Evolutionary conservation across 1,139 yeast genomes (phyloP).

Genomic region (Hemisphaericaspora xylofermentans): DNA sequence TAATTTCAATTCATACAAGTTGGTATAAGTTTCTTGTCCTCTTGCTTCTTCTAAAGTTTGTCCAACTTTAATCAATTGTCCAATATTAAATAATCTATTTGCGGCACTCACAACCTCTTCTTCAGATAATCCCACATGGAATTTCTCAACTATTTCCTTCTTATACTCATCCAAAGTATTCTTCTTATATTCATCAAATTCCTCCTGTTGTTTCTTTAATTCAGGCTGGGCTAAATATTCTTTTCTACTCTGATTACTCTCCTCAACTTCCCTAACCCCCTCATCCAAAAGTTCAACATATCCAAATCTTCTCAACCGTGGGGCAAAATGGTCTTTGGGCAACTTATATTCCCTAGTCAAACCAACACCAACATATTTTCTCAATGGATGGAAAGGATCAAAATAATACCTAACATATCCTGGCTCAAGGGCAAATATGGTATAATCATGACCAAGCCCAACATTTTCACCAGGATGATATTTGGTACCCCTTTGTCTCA

Average conservation of each 20-base stretch:
- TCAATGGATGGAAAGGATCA: conserved; percentile 96
- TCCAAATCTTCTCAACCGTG: conserved; percentile 85
- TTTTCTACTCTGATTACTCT: conserved; percentile 52
- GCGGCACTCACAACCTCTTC: conserved; percentile 41
- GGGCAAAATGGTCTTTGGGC: conserved; percentile 89
- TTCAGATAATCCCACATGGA: conserved; percentile 30
- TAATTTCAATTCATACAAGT: conserved; percentile 50
- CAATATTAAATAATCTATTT: conserved; percentile 50
- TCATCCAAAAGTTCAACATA: conserved; percentile 60
- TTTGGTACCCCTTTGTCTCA: conserved; percentile 96
- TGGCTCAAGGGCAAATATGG: conserved; percentile 87
- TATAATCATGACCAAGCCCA: conserved; percentile 91
- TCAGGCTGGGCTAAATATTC: conserved; percentile 58
- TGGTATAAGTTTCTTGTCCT: conserved; percentile 53
- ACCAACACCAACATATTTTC: conserved; percentile 89
- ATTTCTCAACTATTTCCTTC: conserved; percentile 16
- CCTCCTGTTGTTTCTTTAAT: conserved; percentile 33
- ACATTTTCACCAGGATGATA: conserved; percentile 94
- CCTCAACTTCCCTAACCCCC: conserved; percentile 61
- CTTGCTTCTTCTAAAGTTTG: conserved; percentile 52
- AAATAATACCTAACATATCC: conserved; percentile 88
- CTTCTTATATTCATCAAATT: conserved; percentile 30
- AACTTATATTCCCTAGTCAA: conserved; percentile 59
- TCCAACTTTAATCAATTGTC: conserved; percentile 25
- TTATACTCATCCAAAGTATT: conserved; percentile 19